Percentiles rank a stretch among this genome's conserved stretches.
Evolutionary conservation across 2,329 filamentous ascomycete species (phyloP).

Genomic region (Ophiosphaerella narmari): DNA sequence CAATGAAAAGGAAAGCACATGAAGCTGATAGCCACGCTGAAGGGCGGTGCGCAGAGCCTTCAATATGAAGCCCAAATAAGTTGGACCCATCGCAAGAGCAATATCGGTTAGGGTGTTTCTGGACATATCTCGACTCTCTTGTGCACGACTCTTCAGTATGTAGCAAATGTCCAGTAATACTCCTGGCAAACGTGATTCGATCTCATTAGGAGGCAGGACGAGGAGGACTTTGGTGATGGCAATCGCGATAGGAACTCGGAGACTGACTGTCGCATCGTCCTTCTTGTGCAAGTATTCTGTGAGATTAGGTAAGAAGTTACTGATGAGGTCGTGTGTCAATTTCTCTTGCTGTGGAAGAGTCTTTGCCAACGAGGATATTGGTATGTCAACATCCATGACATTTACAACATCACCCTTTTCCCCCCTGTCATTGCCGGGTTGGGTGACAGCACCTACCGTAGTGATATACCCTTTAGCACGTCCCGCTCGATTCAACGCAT

Average conservation of each 20-base stretch:
- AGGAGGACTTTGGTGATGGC: constrained; percentile 87
- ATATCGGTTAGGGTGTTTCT: constrained; percentile 87
- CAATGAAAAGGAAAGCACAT: constrained; percentile 92
- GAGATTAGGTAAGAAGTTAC: constrained; percentile 77
- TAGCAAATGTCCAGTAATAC: constrained; percentile 92
- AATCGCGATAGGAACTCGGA: constrained; percentile 86
- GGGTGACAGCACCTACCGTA: constrained; percentile 17
- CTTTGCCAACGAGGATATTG: constrained; percentile 55
- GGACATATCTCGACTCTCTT: constrained; percentile 88
- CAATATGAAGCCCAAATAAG: constrained; percentile 89
- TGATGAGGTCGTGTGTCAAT: constrained; percentile 71
- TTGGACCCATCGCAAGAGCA: constrained; percentile 75
- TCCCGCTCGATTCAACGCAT: constrained; percentile 68
- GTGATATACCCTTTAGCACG: constrained; percentile 39
- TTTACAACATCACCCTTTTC: constrained; percentile 17
- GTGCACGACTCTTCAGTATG: constrained; percentile 85
- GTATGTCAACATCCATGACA: constrained; percentile 31
- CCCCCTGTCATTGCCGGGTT: constrained; percentile 50
- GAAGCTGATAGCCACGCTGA: constrained; percentile 85
- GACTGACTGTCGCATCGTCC: constrained; percentile 90
- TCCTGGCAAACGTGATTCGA: constrained; percentile 75
- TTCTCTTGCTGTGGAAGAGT: constrained; percentile 71
- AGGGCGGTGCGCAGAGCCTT: constrained; percentile 86
- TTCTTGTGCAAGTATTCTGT: constrained; percentile 90
- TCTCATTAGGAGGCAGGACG: constrained; percentile 73